These are phyloP conservation scores for Crucihimalaya himalaica DNA, from an alignment of 345 rosid species.

Conservation along the genomic window DNA sequence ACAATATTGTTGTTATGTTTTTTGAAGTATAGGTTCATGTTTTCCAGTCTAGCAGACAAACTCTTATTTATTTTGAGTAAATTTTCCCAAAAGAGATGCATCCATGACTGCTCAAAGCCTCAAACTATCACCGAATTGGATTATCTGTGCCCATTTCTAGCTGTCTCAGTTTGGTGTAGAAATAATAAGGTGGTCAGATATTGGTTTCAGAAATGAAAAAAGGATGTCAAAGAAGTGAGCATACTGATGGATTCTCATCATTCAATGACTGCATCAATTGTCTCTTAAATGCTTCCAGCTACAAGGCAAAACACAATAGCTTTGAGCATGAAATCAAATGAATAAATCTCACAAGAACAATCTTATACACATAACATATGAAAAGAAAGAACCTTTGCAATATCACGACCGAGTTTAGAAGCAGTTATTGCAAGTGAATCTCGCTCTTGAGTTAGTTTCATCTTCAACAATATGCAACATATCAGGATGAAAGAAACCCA, in stretches of 20 bases:
- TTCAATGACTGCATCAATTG: constrained; percentile 87
- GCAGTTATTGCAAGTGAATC: constrained; percentile 72
- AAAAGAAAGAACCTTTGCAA: constrained; percentile 55
- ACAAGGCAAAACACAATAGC: neutral
- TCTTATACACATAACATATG: neutral
- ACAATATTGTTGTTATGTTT: neutral
- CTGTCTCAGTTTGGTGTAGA: constrained; percentile 57
- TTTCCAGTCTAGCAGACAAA: too few relatives aligned
- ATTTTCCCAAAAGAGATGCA: too few relatives aligned
- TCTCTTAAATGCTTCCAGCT: constrained; percentile 92
- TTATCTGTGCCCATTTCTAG: too few relatives aligned
- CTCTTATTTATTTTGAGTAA: too few relatives aligned
- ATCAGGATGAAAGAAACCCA: constrained; percentile 33
- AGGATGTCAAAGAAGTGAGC: neutral
- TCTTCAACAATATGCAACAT: constrained; percentile 56
- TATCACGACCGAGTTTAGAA: constrained; percentile 84
- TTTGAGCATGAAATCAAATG: neutral
- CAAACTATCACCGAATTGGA: too few relatives aligned
- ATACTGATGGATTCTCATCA: constrained; percentile 74
- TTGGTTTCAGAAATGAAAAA: neutral
- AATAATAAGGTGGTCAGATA: neutral
- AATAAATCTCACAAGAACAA: neutral
- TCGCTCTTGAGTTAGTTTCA: constrained; percentile 68
- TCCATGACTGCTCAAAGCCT: too few relatives aligned
- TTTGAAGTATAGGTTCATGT: too few relatives aligned